phyloP scores from a whole-genome alignment of 257 asterid species.

The Lycium ferocissimum region DNA sequence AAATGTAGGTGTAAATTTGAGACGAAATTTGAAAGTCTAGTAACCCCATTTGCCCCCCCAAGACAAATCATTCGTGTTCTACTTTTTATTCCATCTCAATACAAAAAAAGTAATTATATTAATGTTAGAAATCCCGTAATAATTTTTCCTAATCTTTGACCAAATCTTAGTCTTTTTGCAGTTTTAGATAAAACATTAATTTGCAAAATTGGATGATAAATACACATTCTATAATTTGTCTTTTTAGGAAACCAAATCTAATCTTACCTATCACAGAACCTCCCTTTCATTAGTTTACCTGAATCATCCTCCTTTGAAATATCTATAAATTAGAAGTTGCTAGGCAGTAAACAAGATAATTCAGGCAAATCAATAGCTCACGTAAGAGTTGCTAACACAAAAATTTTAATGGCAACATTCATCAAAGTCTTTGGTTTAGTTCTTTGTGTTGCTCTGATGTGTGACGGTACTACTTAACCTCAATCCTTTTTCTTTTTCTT shows the following conservation, averaged over 20 bases:
- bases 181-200: neutral
- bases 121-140: neutral
- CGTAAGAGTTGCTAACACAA: neutral
- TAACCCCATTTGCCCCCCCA: too few relatives aligned
- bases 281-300: neutral
- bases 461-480: conserved; percentile 6
- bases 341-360: neutral
- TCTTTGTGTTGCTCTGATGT: neutral
- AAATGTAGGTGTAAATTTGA: too few relatives aligned
- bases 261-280: neutral
- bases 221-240: neutral
- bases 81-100: neutral
- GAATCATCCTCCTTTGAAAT: neutral
- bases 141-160: neutral
- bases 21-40: neutral
- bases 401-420: neutral
- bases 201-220: neutral
- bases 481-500: neutral
- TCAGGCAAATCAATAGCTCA: neutral
- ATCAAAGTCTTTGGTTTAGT: neutral
- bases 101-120: neutral
- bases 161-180: neutral
- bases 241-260: neutral
- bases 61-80: neutral
- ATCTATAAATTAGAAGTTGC: neutral